A percentile compares a stretch with the other conserved stretches of the same genome.
Conservation (phyloP, 2,329 filamentous ascomycete species). For the Paramyrothecium sp. region DNA sequence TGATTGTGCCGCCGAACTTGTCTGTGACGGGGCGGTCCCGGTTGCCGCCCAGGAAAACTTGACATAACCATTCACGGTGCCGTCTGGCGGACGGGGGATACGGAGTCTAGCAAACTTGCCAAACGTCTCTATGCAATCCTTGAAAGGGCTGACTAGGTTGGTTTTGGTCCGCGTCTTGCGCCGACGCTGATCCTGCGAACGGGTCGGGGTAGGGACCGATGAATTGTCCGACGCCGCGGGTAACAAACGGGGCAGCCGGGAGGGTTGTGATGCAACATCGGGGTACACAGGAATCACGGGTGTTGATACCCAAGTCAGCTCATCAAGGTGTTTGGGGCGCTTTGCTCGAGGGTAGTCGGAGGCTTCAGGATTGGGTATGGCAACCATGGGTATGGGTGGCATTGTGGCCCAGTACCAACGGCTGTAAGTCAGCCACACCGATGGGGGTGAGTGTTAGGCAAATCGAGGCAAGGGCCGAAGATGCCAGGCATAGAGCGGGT, state of each 20-base stretch:
- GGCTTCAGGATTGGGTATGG: conserved; percentile 22
- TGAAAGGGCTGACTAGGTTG: conserved; percentile 28
- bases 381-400: conserved; percentile 9
- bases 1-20: not conserved
- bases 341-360: conserved; percentile 21
- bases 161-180: conserved; percentile 6
- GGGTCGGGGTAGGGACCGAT: conserved; percentile 3
- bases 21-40: not conserved
- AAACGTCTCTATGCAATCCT: conserved; percentile 26
- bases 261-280: conserved; percentile 5
- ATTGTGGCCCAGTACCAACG: too few species aligned
- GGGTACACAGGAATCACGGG: conserved; percentile 13
- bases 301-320: conserved; percentile 27
- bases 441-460: not conserved
- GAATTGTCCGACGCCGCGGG: too few species aligned
- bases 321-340: conserved; percentile 22
- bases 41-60: conserved; percentile 33
- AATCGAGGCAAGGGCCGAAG: not conserved
- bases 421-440: not conserved
- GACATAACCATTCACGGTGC: conserved; percentile 35
- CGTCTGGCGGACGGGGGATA: conserved; percentile 28
- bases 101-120: conserved; percentile 16
- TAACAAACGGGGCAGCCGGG: conserved; percentile 14
- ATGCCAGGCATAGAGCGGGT: not conserved
- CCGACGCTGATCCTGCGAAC: conserved; percentile 7